Base-by-base conservation (phyloP, 306 rosid genomes). In the Spatholobus suberectus region DNA sequence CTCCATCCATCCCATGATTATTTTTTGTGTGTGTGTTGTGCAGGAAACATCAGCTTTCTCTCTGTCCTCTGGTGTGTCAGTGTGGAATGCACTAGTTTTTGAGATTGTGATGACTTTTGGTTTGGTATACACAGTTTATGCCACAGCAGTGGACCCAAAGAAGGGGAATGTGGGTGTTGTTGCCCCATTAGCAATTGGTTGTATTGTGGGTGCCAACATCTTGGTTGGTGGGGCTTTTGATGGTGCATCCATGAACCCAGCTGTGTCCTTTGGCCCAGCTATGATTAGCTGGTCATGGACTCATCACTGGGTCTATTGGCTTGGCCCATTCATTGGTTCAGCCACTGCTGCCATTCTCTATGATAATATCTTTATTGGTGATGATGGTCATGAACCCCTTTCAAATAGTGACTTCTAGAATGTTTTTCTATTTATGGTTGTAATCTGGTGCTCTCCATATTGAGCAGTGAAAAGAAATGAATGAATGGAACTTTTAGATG, bases 281-380 rank as follows among this genome's bases (percentile, higher is more conserved):
- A 52, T 92, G 18, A 89, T 89, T 49, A 90, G 89, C 81, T 54
- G 90, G 87, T 44, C 89, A 5, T 90, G 97, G 97, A 82, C 85
- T 2, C 69, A 90, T 85, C 94, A 92, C 40, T 92, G 93, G 94
- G 90, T 92, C 57, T 92, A 92, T 43, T 89, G 97, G 93, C 70
- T 70, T 0, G 92, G 97, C 14, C 92, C 97, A 34, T 72, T 89
- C 37, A 54, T 85, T 51, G 93, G 92, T 27, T 88, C 92, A 0
- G 82, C 90, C 57, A 66, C 87, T 74, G 91, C 93, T 10, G 93
- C 92, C 51, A 79, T 92, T 82, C 85, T 92, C 27, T 90, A 92
- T 71, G 93, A 93, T 86, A 91, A 75, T 51, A 83, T 93, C 87
- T 91, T 90, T 1, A 91, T 93, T 62, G 83, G 86, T 24, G 78